These are phyloP conservation scores for Lentinula aciculospora DNA, from an alignment of 768 basidiomycete genomes.

Conservation along the genomic window DNA sequence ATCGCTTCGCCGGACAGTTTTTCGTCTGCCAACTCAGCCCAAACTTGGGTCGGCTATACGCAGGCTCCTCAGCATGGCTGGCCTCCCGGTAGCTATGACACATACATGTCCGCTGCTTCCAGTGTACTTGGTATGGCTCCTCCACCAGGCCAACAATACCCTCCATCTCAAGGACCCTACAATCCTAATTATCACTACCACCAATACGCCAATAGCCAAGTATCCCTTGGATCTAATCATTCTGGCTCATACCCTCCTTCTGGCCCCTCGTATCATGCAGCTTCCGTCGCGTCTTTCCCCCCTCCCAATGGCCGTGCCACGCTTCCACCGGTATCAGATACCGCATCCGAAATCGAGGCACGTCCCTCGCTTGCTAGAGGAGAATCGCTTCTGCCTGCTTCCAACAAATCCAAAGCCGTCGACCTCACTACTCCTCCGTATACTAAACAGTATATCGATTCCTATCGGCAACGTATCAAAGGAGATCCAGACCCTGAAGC, in stretches of 20 bases:
- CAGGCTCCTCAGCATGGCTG: slow-evolving; percentile 15
- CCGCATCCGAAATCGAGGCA: slow-evolving; percentile 49
- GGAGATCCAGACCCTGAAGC: slow-evolving; percentile 97
- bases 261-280: slow-evolving; percentile 16
- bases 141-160: slow-evolving; percentile 9
- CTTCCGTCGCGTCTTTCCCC: slow-evolving; percentile 14
- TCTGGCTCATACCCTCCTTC: slow-evolving; percentile 24
- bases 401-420: slow-evolving; percentile 72
- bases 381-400: slow-evolving; percentile 50
- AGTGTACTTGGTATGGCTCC: slow-evolving; percentile 77
- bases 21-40: slow-evolving; percentile 12
- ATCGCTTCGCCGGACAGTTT: slow-evolving; percentile 15
- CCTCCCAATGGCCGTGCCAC: slow-evolving; percentile 1
- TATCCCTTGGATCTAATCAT: slow-evolving; percentile 23
- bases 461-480: slow-evolving; percentile 96
- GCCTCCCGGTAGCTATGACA: slow-evolving; percentile 41
- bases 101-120: slow-evolving; percentile 70
- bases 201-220: slow-evolving; percentile 15
- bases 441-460: slow-evolving; percentile 95
- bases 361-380: slow-evolving; percentile 54
- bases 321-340: slow-evolving; percentile 13
- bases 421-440: slow-evolving; percentile 82
- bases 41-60: neutral
- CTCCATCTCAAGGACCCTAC: slow-evolving; percentile 18
- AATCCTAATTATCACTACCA: slow-evolving; percentile 19